phyloP scores from a whole-genome alignment of 805 yeast species.

The Hanseniaspora mollemarum region DNA sequence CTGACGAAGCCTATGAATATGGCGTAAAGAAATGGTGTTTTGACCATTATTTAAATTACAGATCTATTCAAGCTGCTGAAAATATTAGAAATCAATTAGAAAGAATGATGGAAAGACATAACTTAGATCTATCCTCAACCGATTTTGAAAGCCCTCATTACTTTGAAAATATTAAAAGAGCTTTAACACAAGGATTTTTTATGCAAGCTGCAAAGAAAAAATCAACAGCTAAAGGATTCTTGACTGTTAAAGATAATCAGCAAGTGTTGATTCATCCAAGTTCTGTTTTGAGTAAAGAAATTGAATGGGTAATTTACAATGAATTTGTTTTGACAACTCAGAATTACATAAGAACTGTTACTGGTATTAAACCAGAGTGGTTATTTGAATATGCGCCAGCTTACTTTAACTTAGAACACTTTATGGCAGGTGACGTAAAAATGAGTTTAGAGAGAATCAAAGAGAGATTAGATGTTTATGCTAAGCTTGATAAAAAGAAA shows the following conservation, averaged over 20 bases:
- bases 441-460: constrained; percentile 52
- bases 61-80: constrained; percentile 77
- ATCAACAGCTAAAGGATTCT: constrained; percentile 68
- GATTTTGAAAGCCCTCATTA: constrained; percentile 56
- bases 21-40: constrained; percentile 81
- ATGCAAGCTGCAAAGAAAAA: constrained; percentile 96
- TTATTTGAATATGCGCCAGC: constrained; percentile 64
- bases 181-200: constrained; percentile 84
- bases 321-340: constrained; percentile 90
- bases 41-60: constrained; percentile 70
- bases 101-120: constrained; percentile 71
- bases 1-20: constrained; percentile 55
- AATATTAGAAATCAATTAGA: constrained; percentile 75
- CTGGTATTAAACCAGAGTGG: constrained; percentile 87
- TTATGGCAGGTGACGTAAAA: constrained; percentile 61
- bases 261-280: constrained; percentile 91
- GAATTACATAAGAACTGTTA: constrained; percentile 89
- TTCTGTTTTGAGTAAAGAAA: constrained; percentile 75
- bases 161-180: constrained; percentile 70
- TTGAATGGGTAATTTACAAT: constrained; percentile 89
- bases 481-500: constrained; percentile 26
- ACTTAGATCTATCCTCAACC: constrained; percentile 59
- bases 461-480: constrained; percentile 39
- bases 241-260: constrained; percentile 90
- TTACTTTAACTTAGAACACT: constrained; percentile 52